Evolutionary conservation across 495 filamentous ascomycete genomes (phyloP), one percentile per base, ranked within the genome.

Genomic region (Darksidea phi): DNA sequence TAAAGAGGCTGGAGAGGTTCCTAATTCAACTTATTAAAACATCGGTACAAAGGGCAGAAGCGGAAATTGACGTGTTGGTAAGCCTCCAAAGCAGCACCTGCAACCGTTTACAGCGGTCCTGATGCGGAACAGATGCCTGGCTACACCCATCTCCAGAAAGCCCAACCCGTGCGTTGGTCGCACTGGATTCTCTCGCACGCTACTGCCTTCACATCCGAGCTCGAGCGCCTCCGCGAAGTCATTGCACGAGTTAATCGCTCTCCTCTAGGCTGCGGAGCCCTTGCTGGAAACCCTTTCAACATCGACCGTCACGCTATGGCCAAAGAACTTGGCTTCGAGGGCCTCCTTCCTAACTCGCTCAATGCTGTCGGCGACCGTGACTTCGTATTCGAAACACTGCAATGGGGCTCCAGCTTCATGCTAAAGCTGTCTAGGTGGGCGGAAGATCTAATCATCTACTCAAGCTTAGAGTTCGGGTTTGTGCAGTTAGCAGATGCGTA

Each of bases 131-230:
- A 68, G 66, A 76, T 77, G 73, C 84, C 86, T 0, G 83, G 87
- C 0, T 97, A 97, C 75, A 96, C 92, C 4, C 92, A 97, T 72
- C 75, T 96, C 56, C 93, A 97, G 76, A 86, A 91, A 58, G 93
- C 90, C 25, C 90, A 95, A 77, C 91, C 91, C 11, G 84, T 96
- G 60, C 83, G 89, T 59, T 96, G 89, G 89, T 84, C 81, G 45
- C 93, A 96, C 71, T 95, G 88, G 88, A 73, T 96, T 62, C 78
- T 96, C 66, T 86, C 83, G 25, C 89, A 95, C 74, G 89, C 84
- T 41, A 81, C 83, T 21, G 84, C 84, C 53, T 94, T 97, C 69
- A 79, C 83, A 7, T 79, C 77, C 41, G 92, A 96, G 70, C 82
- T 96, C 51, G 80, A 93, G 77, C 83, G 90, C 18, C 79, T 97